These are phyloP conservation scores for Talaromyces wortmannii DNA, from an alignment of 495 filamentous ascomycete species.

Conservation along the genomic window DNA sequence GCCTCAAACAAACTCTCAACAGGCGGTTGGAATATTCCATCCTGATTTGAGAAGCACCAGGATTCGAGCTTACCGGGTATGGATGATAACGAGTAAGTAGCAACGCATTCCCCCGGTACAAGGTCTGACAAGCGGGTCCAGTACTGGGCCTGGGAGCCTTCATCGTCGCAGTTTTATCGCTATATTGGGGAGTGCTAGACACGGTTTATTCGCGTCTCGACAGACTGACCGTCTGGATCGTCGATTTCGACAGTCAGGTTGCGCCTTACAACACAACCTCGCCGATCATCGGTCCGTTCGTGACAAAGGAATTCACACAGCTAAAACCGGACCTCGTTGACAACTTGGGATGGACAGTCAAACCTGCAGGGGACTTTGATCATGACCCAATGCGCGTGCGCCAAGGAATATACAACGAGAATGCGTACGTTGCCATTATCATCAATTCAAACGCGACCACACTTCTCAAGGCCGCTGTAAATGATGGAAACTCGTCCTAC, in stretches of 20 bases:
- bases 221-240: conserved; percentile 49
- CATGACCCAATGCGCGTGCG: conserved; percentile 54
- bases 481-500: conserved; percentile 52
- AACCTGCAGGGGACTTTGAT: conserved; percentile 45
- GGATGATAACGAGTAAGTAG: conserved; percentile 31
- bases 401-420: conserved; percentile 53
- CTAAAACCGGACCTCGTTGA: conserved; percentile 19
- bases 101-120: too few relatives aligned
- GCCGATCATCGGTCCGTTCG: conserved; percentile 49
- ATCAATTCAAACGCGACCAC: conserved; percentile 60
- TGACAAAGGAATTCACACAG: conserved; percentile 33
- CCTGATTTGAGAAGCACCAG: not conserved
- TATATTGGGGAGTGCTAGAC: conserved; percentile 58
- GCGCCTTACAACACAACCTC: conserved; percentile 39
- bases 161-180: conserved; percentile 46
- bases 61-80: conserved; percentile 9
- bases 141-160: conserved; percentile 47
- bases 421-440: conserved; percentile 58
- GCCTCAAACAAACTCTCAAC: not conserved
- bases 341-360: conserved; percentile 44
- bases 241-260: conserved; percentile 57
- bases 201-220: conserved; percentile 38
- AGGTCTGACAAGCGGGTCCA: conserved; percentile 9
- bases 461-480: conserved; percentile 49
- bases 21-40: not conserved